These are phyloP conservation scores for Paramecium sexaurelia DNA, from an alignment of 73 alveolate genomes.

Conservation along the genomic window DNA sequence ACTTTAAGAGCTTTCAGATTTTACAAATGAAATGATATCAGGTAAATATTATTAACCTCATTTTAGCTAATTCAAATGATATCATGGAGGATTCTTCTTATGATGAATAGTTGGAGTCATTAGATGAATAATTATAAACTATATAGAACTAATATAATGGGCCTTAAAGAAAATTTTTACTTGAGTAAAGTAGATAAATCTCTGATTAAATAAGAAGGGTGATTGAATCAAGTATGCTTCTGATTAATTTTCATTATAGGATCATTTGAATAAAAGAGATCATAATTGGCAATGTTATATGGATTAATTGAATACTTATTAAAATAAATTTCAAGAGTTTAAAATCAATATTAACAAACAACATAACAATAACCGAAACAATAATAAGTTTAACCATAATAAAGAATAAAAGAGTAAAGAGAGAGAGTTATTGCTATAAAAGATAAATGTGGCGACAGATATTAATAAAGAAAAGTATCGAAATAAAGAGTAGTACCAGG, in stretches of 20 bases:
- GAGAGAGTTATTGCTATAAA: not conserved
- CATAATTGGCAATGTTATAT: conserved; percentile 40
- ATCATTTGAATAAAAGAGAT: conserved; percentile 16
- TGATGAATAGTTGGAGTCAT: not conserved
- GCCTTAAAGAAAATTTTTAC: not conserved
- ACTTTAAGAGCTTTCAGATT: not conserved
- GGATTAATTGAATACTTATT: conserved; percentile 48
- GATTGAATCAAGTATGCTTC: not conserved
- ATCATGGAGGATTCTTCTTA: conserved; percentile 10
- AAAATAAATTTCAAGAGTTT: not conserved
- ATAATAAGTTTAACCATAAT: not conserved
- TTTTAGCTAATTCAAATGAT: not conserved
- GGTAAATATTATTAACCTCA: not conserved
- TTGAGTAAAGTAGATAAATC: conserved; percentile 2
- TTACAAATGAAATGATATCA: not conserved
- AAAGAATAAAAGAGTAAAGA: not conserved
- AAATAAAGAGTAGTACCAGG: conserved; percentile 22
- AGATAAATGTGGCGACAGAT: conserved; percentile 27
- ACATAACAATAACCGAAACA: not conserved
- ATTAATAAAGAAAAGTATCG: not conserved
- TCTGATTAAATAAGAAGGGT: not conserved
- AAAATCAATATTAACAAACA: not conserved
- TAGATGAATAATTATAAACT: not conserved
- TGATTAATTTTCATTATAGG: not conserved
- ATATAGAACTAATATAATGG: not conserved